A percentile compares a stretch with the other conserved stretches of the same genome.
Evolutionary conservation across 1,139 yeast species (phyloP).

Genomic region (Candida dubliniensis): DNA sequence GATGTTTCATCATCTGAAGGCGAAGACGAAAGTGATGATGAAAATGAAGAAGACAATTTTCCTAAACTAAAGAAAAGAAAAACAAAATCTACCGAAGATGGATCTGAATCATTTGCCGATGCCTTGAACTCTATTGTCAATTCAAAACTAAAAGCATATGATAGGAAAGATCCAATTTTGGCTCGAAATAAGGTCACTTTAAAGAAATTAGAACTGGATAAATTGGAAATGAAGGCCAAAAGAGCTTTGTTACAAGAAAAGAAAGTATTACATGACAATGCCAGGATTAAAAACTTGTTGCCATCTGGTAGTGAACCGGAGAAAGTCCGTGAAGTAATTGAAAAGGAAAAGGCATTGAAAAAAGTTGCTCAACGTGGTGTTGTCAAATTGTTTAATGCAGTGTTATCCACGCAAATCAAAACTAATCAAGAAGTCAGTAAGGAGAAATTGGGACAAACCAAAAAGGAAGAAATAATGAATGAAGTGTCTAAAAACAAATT

Average conservation of each 20-base stretch:
- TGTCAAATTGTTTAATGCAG: constrained; percentile 86
- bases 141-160: constrained; percentile 84
- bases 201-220: constrained; percentile 76
- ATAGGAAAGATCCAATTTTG: constrained; percentile 84
- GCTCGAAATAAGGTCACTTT: constrained; percentile 71
- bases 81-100: constrained; percentile 55
- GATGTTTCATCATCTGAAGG: constrained; percentile 15
- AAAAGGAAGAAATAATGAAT: constrained; percentile 62
- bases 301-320: constrained; percentile 45
- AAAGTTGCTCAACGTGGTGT: constrained; percentile 94
- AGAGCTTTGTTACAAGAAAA: constrained; percentile 70
- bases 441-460: constrained; percentile 39
- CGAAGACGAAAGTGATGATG: constrained; percentile 25
- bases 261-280: constrained; percentile 64
- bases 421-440: constrained; percentile 45
- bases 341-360: constrained; percentile 69
- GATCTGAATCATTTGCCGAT: constrained; percentile 70
- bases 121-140: constrained; percentile 85
- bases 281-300: constrained; percentile 64
- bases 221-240: constrained; percentile 81
- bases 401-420: constrained; percentile 75
- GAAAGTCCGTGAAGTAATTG: constrained; percentile 57
- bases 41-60: constrained; percentile 37
- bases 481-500: constrained; percentile 90
- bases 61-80: constrained; percentile 51